A percentile compares a stretch with the other conserved stretches of the same genome.
Conservation (phyloP, 768 basidiomycete genomes). For the Leccinum longicurvipes region DNA sequence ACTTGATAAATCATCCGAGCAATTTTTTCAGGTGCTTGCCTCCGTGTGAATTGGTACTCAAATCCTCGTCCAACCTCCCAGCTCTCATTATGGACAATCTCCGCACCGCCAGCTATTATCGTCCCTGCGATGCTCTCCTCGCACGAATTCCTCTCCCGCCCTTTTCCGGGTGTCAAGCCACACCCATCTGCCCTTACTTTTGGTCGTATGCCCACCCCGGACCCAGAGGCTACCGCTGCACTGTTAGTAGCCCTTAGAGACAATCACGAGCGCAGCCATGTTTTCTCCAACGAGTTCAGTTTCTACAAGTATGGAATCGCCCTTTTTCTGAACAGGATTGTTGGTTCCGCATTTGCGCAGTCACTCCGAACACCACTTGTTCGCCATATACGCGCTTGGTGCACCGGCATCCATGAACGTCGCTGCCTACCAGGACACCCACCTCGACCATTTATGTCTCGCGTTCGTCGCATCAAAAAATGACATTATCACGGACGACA, state of each 20-base stretch:
- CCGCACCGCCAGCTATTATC: slow-evolving; percentile 24
- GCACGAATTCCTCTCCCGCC: slow-evolving; percentile 20
- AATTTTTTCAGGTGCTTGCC: neutral
- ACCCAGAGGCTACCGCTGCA: slow-evolving; percentile 36
- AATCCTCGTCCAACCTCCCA: neutral
- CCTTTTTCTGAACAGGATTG: neutral
- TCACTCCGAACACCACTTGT: slow-evolving; percentile 55
- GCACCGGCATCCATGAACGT: slow-evolving; percentile 40
- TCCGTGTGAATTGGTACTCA: slow-evolving; percentile 8
- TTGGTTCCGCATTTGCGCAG: slow-evolving; percentile 25
- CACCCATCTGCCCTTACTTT: slow-evolving; percentile 38
- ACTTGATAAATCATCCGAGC: too few relatives aligned
- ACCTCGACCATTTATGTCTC: slow-evolving; percentile 37
- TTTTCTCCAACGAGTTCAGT: slow-evolving; percentile 47
- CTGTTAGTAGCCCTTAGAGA: slow-evolving; percentile 43
- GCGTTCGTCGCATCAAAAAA: slow-evolving; percentile 28
- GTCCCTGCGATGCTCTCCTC: slow-evolving; percentile 21
- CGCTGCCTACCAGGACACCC: slow-evolving; percentile 40
- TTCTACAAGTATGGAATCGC: slow-evolving; percentile 31
- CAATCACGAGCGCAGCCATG: slow-evolving; percentile 53
- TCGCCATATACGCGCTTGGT: slow-evolving; percentile 62
- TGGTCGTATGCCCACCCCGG: slow-evolving; percentile 34
- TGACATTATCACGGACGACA: slow-evolving; percentile 25
- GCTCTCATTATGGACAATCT: slow-evolving; percentile 21
- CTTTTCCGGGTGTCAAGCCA: slow-evolving; percentile 31